Base-by-base conservation (phyloP, 768 basidiomycete genomes). In the Pisolithus tinctorius region DNA sequence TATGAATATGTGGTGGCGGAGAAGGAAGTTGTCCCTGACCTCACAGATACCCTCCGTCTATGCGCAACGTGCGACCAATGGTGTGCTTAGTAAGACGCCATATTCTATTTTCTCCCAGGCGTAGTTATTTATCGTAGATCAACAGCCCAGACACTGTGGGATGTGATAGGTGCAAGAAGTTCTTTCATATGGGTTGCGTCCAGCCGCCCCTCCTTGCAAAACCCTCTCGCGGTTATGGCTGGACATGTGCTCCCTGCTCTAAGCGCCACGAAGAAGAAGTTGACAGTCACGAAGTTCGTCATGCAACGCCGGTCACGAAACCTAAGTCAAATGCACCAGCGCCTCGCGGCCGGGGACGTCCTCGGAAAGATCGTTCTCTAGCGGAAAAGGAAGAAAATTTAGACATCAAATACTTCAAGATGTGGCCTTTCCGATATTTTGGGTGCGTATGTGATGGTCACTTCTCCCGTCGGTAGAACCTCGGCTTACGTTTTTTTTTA, bases 1-100 rank as follows among this genome's bases (percentile, higher is more conserved):
- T 99, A 97, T 64, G 93, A 96, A 71, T 97, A 92, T 71, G 84
- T 99, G 34, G 85, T 96, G 29, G 87, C 89, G 44, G 96, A 99
- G 76, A 90, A 92, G 62, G 93, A 96, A 55, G 82, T 93, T 54
- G 82, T 95, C 25, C 82, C 88, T 9, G 92, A 96, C 69, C 79
- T 96, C 48, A 93, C 89, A 31, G 93, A 95, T 66, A 71, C 77
- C 36, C 75, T 93, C 49, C 87, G 93, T 37, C 79, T 86, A 13
- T 99, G 96, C 64, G 83, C 81, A 56, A 81, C 86, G 43, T 99
- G 96, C 68, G 74, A 75, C 42, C 79, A 83, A 57, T 98, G 94
- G 93, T 93, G 92, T 65, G 77, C 93, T 55, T 88, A 82, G 84
- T 94, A 74, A 61, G 84, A 5, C 34, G 0, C 34, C 34, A 9